Evolutionary conservation across 78 protist species (phyloP).

Genomic region (Dictyostelium intermedium): DNA sequence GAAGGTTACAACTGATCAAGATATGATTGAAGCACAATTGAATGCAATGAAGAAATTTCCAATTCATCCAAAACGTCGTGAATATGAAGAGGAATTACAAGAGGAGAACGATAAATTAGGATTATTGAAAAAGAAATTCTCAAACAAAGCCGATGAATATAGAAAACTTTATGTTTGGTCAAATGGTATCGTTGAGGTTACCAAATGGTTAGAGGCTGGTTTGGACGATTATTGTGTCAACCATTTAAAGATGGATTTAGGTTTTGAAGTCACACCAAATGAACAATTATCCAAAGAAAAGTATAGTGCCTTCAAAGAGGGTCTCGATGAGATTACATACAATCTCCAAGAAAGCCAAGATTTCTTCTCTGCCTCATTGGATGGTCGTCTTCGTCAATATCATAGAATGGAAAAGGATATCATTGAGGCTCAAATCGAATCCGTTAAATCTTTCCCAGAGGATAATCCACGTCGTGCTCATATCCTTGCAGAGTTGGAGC

Average conservation of each 20-base stretch:
- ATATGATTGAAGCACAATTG: constrained; percentile 52
- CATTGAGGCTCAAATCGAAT: constrained; percentile 52
- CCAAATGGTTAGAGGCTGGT: constrained; percentile 77
- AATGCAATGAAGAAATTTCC: constrained; percentile 30
- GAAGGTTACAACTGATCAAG: constrained; percentile 38
- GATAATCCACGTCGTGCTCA: constrained; percentile 53
- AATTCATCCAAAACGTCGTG: constrained; percentile 81
- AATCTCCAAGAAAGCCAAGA: constrained; percentile 86
- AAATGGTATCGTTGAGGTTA: constrained; percentile 72
- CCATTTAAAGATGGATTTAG: constrained; percentile 61
- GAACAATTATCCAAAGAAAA: constrained; percentile 41
- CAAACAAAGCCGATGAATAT: constrained; percentile 12
- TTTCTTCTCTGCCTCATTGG: constrained; percentile 80
- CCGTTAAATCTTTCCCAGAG: constrained; percentile 15
- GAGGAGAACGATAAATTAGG: constrained; percentile 42
- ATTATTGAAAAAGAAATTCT: constrained; percentile 24
- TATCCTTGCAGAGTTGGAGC: constrained; percentile 38
- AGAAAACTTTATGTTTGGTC: constrained; percentile 62
- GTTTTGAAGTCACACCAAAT: constrained; percentile 17
- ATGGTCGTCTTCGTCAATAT: constrained; percentile 82
- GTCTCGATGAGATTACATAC: constrained; percentile 85
- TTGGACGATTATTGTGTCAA: constrained; percentile 78
- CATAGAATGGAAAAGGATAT: constrained; percentile 73
- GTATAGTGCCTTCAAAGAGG: constrained; percentile 27
- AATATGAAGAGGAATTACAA: constrained; percentile 60